Conservation (phyloP, 352 stramenopile species). For the Paralagenidium karlingii region DNA sequence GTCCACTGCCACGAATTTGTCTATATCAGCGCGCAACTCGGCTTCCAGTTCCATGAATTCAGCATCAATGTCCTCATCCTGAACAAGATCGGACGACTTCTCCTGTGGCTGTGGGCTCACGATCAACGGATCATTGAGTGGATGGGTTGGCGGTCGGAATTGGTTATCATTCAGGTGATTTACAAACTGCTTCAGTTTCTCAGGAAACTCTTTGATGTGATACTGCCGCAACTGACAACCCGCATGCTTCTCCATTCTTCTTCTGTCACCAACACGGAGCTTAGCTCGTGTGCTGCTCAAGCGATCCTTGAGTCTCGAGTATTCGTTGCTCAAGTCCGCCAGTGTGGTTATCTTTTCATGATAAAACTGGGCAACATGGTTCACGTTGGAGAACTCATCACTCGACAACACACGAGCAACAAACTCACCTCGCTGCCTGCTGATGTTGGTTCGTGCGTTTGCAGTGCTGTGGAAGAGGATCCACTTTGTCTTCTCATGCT, state of each 20-base stretch:
- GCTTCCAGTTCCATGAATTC: background rate
- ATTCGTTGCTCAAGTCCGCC: too few species aligned
- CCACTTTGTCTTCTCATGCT: background rate
- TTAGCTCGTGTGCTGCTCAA: too few species aligned
- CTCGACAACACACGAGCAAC: background rate
- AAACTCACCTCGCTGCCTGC: background rate
- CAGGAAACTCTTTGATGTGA: background rate
- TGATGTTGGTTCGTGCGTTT: background rate
- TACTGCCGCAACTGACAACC: background rate
- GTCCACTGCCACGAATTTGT: background rate
- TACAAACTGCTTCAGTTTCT: background rate
- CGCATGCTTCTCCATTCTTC: too few species aligned
- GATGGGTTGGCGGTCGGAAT: too few species aligned
- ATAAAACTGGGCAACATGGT: background rate
- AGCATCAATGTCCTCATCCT: background rate
- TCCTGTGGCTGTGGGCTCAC: background rate
- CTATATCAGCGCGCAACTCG: background rate
- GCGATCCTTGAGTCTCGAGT: too few species aligned
- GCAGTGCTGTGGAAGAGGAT: background rate
- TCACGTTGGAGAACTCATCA: background rate
- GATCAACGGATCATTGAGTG: too few species aligned
- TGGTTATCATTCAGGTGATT: too few species aligned
- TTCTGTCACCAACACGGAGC: too few species aligned
- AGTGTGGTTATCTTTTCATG: too few species aligned
- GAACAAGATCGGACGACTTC: background rate